phyloP scores from a whole-genome alignment of 148 eudicot species.

The Simmondsia chinensis region DNA sequence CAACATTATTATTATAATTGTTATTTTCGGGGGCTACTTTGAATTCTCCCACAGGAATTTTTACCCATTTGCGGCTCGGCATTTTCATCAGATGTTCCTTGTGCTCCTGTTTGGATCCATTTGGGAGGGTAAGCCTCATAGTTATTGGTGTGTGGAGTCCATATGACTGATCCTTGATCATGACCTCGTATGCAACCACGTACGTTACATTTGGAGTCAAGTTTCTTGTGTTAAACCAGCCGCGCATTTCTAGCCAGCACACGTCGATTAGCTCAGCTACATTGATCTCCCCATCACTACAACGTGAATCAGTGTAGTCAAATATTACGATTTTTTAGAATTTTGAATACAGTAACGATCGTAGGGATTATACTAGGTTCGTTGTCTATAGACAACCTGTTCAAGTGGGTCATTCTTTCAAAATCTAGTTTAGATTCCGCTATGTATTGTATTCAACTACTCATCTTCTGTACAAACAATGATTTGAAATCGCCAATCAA shows the following conservation, averaged over 20 bases:
- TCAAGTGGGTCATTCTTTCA: no score
- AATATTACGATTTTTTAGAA: no score
- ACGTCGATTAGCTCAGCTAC: slow-evolving; percentile 50
- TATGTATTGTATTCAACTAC: no score
- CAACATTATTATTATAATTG: no score
- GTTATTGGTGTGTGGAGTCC: slow-evolving; percentile 72
- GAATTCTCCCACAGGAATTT: slow-evolving; percentile 47
- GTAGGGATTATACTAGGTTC: no score
- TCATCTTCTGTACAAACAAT: no score
- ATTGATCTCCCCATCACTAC: slow-evolving; percentile 33
- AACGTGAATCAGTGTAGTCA: neutral
- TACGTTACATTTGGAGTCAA: slow-evolving; percentile 39
- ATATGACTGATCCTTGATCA: slow-evolving; percentile 34
- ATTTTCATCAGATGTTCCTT: slow-evolving; percentile 35
- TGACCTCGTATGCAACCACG: slow-evolving; percentile 39
- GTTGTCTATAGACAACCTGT: no score
- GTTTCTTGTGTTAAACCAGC: slow-evolving; percentile 32
- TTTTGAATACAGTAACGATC: no score
- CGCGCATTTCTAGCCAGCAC: slow-evolving; percentile 70
- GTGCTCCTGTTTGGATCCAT: slow-evolving; percentile 48
- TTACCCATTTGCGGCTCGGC: slow-evolving; percentile 55
- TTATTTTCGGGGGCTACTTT: slow-evolving; percentile 12
- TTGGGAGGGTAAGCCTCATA: slow-evolving; percentile 44
- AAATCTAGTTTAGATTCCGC: no score
- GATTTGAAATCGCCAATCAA: no score